phyloP scores from a whole-genome alignment of 2,329 filamentous ascomycete species.

The Sclerotinia subarctica region DNA sequence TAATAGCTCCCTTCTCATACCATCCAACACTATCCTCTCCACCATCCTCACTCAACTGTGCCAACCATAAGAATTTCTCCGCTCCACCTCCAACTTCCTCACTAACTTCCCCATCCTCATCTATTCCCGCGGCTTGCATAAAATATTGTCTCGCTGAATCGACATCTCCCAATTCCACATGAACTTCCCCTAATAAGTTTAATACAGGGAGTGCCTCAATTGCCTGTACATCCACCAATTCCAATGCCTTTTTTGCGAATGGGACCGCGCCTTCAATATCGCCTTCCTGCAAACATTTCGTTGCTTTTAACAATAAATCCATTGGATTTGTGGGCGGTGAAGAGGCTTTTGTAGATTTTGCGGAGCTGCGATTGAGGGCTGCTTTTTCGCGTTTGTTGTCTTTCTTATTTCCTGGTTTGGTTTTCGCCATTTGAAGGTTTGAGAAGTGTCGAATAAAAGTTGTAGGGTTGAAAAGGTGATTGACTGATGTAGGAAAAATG shows the following conservation, averaged over 20 bases:
- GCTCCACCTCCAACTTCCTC: conserved; percentile 76
- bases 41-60: conserved; percentile 76
- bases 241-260: conserved; percentile 35
- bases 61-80: conserved; percentile 93
- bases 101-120: conserved; percentile 68
- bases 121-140: conserved; percentile 67
- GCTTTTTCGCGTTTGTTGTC: conserved; percentile 34
- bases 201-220: conserved; percentile 36
- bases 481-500: conserved; percentile 8
- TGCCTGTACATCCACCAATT: conserved; percentile 28
- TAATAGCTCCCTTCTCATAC: conserved; percentile 68
- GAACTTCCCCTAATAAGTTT: conserved; percentile 40
- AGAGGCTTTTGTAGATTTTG: conserved; percentile 30
- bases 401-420: conserved; percentile 37
- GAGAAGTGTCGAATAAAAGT: neutral
- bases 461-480: neutral
- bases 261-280: conserved; percentile 35
- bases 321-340: conserved; percentile 30
- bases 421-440: conserved; percentile 37
- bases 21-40: conserved; percentile 63
- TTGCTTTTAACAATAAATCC: conserved; percentile 35
- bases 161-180: conserved; percentile 57
- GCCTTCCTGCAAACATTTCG: conserved; percentile 36
- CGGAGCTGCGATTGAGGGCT: conserved; percentile 32
- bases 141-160: conserved; percentile 73